Percentiles rank a stretch among this genome's conserved stretches.
These are phyloP conservation scores for Theobroma cacao DNA, from an alignment of 345 rosid species.

Conservation along the genomic window DNA sequence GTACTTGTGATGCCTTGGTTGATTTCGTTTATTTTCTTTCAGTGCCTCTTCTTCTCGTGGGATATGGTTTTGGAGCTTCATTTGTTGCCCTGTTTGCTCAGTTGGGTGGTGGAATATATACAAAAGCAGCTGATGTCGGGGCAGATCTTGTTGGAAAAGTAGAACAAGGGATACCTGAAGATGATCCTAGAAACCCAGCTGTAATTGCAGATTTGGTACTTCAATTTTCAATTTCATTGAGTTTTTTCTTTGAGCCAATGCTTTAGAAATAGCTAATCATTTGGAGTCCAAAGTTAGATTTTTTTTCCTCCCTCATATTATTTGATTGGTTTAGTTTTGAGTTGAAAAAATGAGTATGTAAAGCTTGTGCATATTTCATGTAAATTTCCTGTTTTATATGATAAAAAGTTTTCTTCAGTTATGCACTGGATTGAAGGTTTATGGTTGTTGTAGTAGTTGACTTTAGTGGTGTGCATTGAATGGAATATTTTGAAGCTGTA, in stretches of 20 bases:
- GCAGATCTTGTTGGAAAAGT: slow-evolving; percentile 99
- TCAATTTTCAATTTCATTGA: slow-evolving; percentile 9
- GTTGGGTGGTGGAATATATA: slow-evolving; percentile 98
- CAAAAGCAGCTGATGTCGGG: slow-evolving; percentile 99
- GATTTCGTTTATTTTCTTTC: slow-evolving; percentile 25
- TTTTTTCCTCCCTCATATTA: neutral
- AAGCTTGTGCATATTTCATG: neutral
- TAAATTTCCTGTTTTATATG: neutral
- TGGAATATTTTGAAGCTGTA: neutral
- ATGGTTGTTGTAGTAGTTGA: neutral
- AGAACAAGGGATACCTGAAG: slow-evolving; percentile 99
- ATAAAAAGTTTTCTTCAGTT: neutral
- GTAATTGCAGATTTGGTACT: slow-evolving; percentile 98
- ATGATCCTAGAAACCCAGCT: slow-evolving; percentile 99
- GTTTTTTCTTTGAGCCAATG: neutral
- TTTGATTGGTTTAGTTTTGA: neutral
- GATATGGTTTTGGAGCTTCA: slow-evolving; percentile 99
- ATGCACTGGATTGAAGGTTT: neutral
- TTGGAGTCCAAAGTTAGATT: neutral
- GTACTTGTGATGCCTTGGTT: slow-evolving; percentile 17
- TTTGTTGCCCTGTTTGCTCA: slow-evolving; percentile 99
- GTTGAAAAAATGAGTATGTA: neutral
- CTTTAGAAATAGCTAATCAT: neutral
- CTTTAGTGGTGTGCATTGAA: neutral
- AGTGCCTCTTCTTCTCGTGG: slow-evolving; percentile 99